These are phyloP conservation scores for Quercus glauca DNA, from an alignment of 306 rosid species.

Conservation along the genomic window DNA sequence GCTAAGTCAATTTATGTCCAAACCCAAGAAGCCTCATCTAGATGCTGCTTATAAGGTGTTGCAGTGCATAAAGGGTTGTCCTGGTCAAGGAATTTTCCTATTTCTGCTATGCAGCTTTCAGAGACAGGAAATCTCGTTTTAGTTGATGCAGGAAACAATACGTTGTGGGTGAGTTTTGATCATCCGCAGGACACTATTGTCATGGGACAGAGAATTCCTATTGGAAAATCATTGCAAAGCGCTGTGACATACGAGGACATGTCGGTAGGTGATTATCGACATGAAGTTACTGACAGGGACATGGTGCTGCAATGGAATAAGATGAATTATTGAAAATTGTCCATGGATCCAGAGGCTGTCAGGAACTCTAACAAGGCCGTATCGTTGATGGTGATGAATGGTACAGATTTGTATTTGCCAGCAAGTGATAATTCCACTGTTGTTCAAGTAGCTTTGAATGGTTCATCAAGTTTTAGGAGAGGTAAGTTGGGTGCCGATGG, in stretches of 20 bases:
- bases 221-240: constrained; percentile 45
- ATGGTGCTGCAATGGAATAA: constrained; percentile 65
- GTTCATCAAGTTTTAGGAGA: constrained; percentile 39
- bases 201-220: constrained; percentile 55
- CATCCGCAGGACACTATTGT: constrained; percentile 80
- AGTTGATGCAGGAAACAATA: constrained; percentile 50
- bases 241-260: constrained; percentile 38
- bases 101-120: constrained; percentile 41
- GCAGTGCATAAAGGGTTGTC: too few relatives aligned
- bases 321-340: constrained; percentile 73
- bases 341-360: constrained; percentile 42
- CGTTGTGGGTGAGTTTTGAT: constrained; percentile 85
- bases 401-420: constrained; percentile 54
- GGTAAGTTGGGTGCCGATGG: constrained; percentile 62
- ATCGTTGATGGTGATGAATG: constrained; percentile 52
- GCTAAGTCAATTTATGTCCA: too few relatives aligned
- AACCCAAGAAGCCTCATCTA: too few relatives aligned
- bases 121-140: constrained; percentile 73
- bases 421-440: constrained; percentile 44
- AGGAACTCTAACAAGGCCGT: constrained; percentile 35
- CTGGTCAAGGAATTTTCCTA: too few relatives aligned
- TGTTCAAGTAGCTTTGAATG: constrained; percentile 42
- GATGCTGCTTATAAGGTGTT: too few relatives aligned
- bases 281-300: constrained; percentile 41
- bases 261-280: constrained; percentile 48